These are phyloP conservation scores for Bipolaris bicolor DNA, from an alignment of 2,329 filamentous ascomycete species.

Conservation along the genomic window DNA sequence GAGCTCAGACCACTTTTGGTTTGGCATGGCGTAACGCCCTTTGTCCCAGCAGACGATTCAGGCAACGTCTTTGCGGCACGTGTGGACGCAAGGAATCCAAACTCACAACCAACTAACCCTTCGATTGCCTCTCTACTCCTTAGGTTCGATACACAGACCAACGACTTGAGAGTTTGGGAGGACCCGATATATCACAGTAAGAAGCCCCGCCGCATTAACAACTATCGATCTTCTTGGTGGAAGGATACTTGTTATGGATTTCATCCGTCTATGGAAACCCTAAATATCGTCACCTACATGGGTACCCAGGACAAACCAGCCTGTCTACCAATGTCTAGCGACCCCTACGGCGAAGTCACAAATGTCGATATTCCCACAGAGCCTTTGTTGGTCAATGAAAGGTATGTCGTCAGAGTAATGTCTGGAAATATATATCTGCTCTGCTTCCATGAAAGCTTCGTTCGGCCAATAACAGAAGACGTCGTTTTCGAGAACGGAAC, in stretches of 20 bases:
- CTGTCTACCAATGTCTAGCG: not conserved
- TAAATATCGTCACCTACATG: conserved; percentile 4
- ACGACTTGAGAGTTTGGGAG: conserved; percentile 12
- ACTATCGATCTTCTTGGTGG: conserved; percentile 20
- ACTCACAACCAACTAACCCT: not conserved
- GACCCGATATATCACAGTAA: not conserved
- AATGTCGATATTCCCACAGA: too few relatives aligned
- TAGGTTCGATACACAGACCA: conserved; percentile 21
- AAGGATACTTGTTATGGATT: conserved; percentile 20
- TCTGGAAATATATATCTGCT: conserved; percentile 1
- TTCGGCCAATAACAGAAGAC: conserved; percentile 1
- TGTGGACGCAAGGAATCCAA: not conserved
- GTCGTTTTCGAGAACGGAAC: conserved; percentile 5
- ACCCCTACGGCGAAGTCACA: not conserved
- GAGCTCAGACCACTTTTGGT: not conserved
- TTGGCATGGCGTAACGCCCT: not conserved
- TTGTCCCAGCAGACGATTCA: conserved; percentile 11
- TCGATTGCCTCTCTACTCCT: not conserved
- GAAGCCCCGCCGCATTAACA: too few relatives aligned
- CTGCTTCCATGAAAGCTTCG: conserved; percentile 12
- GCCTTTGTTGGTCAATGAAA: conserved; percentile 7
- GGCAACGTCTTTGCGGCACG: conserved; percentile 2
- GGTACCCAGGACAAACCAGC: not conserved
- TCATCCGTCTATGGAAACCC: not conserved
- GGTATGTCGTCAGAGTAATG: conserved; percentile 10